Base-by-base conservation (phyloP, 1,139 yeast species). In the Nakaseomyces bracarensis region DNA sequence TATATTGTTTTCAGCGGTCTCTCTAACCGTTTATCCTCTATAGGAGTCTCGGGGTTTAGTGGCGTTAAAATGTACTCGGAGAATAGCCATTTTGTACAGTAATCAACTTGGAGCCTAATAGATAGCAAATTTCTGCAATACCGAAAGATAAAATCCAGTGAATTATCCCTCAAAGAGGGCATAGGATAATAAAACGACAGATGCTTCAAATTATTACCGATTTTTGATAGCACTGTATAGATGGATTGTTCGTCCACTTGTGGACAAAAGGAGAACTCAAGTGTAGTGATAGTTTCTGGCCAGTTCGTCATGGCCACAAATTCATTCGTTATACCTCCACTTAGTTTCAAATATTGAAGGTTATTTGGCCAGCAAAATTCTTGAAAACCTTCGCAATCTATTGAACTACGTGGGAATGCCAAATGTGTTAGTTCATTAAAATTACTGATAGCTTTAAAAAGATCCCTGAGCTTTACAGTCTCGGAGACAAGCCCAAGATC, bases 401-500 rank as follows among this genome's bases (percentile, higher is more conserved):
- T 75, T 0, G 96, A 85, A 1, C 95, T 82, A 47, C 97, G 68
- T 1, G 98, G 97, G 52, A 91, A 89, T 28, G 91, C 81, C 39
- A 91, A 65, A 47, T 81, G 82, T 28, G 86, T 84, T 40, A 91
- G 68, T 15, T 72, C 57, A 35, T 71, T 71, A 28, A 84, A 72
- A 43, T 73, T 74, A 39, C 72, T 70, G 35, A 91, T 83, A 2
- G 95, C 83, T 35, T 70, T 69, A 61, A 91, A 87, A 11, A 91
- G 66, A 55, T 85, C 89, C 37, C 79, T 75, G 43, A 91, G 65
- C 51, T 87, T 87, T 8, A 91, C 82, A 0, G 95, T 86, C 61
- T 89, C 97, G 3, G 95, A 83, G 1, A 91, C 96, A 31, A 87
- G 70, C n/a, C 95, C 74, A 45, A 91, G 64, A 60, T 91, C 97